Conservation (phyloP, 1,284 basidiomycete genomes). For the Wolfiporia cocos region DNA sequence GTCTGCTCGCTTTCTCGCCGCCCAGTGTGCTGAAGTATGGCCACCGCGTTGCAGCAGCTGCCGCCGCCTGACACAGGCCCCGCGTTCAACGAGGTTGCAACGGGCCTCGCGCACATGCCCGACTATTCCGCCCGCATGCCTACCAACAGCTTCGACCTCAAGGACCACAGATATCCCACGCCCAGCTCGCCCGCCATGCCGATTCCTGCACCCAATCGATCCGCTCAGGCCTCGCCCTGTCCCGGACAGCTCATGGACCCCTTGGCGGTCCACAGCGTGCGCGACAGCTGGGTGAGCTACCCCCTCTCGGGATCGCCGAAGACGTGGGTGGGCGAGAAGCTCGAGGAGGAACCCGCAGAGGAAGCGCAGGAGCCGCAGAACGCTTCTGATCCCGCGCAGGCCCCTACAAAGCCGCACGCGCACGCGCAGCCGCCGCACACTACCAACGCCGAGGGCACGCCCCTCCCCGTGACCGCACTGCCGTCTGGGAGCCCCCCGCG, state of each 20-base stretch:
- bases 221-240: not conserved
- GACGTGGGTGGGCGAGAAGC: slow-evolving; percentile 21
- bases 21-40: slow-evolving; percentile 14
- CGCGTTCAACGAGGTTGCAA: slow-evolving; percentile 17
- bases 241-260: slow-evolving; percentile 7
- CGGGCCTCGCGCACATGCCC: slow-evolving; percentile 25
- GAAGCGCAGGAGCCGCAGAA: slow-evolving; percentile 8
- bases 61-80: slow-evolving; percentile 19
- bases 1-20: not conserved
- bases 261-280: too few species aligned
- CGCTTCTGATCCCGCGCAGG: slow-evolving; percentile 6
- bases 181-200: slow-evolving; percentile 21
- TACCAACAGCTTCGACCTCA: slow-evolving; percentile 50
- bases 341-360: slow-evolving; percentile 9
- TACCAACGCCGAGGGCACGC: slow-evolving; percentile 14
- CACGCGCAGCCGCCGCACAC: slow-evolving; percentile 13
- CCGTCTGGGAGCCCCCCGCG: slow-evolving; percentile 10
- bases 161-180: slow-evolving; percentile 56
- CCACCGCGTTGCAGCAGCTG: slow-evolving; percentile 23
- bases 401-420: not conserved
- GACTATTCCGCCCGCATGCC: slow-evolving; percentile 48
- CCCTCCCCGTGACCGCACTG: slow-evolving; percentile 1
- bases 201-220: slow-evolving; percentile 1
- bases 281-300: slow-evolving; percentile 19
- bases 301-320: slow-evolving; percentile 10